Conservation (phyloP, 23 red algal genomes). For the Cyanidium caldarium region DNA sequence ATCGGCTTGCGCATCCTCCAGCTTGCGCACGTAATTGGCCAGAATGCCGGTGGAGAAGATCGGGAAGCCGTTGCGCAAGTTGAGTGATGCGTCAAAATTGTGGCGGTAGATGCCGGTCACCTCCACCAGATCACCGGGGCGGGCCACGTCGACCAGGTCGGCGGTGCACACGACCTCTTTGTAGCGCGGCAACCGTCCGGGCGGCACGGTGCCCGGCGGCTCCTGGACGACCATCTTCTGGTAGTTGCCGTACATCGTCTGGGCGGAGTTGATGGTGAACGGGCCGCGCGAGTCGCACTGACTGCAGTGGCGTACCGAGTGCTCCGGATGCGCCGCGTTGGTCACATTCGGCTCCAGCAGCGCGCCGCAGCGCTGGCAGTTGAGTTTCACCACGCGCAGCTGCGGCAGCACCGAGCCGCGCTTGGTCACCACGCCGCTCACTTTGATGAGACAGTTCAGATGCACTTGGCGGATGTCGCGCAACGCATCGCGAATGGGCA, state of each 20-base stretch:
- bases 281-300: slow-evolving; percentile 76
- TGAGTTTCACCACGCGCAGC: slow-evolving; percentile 63
- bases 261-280: slow-evolving; percentile 77
- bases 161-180: slow-evolving; percentile 80
- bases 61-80: slow-evolving; percentile 82
- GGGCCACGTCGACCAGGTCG: slow-evolving; percentile 79
- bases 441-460: slow-evolving; percentile 92
- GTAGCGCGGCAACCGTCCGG: slow-evolving; percentile 82
- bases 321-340: slow-evolving; percentile 33
- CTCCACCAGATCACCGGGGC: slow-evolving; percentile 86
- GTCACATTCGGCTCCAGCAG: slow-evolving; percentile 33
- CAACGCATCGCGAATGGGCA: slow-evolving; percentile 75
- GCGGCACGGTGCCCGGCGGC: slow-evolving; percentile 72
- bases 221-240: slow-evolving; percentile 94
- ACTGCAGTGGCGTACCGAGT: slow-evolving; percentile 40
- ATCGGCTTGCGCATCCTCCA: slow-evolving; percentile 61
- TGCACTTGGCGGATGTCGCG: slow-evolving; percentile 95
- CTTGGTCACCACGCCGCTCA: slow-evolving; percentile 75
- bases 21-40: slow-evolving; percentile 78
- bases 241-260: slow-evolving; percentile 88
- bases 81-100: slow-evolving; percentile 56
- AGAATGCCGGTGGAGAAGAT: slow-evolving; percentile 87
- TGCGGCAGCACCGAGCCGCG: slow-evolving; percentile 84
- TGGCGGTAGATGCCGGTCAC: slow-evolving; percentile 91
- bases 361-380: slow-evolving; percentile 56